Evolutionary conservation across 441 rosid genomes (phyloP).

Genomic region (Corymbia citriodora): DNA sequence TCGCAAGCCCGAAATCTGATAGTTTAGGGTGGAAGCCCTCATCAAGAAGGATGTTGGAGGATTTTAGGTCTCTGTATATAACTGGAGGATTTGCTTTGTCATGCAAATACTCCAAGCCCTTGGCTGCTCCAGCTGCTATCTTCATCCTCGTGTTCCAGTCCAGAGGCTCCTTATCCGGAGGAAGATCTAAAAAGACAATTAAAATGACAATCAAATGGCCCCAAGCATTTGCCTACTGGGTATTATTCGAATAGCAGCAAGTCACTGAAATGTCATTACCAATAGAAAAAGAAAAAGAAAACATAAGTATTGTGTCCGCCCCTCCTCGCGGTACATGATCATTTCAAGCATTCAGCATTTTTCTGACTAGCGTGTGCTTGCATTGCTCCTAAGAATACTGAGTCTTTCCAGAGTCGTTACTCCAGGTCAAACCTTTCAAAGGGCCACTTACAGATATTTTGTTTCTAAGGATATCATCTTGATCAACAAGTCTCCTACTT

Average conservation of each 20-base stretch:
- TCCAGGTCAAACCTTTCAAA: neutral
- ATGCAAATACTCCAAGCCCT: slow-evolving; percentile 93
- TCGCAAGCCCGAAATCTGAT: slow-evolving; percentile 96
- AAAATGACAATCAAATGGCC: neutral
- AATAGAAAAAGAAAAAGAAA: neutral
- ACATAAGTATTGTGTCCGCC: neutral
- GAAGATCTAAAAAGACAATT: slow-evolving; percentile 54
- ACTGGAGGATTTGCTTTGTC: slow-evolving; percentile 98
- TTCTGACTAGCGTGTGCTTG: neutral
- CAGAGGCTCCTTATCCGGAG: slow-evolving; percentile 77
- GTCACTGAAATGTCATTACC: neutral
- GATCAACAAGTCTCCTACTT: neutral
- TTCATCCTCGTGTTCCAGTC: slow-evolving; percentile 98
- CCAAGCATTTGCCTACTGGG: neutral
- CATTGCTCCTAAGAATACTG: neutral
- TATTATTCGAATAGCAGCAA: neutral
- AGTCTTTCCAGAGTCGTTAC: neutral
- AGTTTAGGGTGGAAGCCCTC: slow-evolving; percentile 88
- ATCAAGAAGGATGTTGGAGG: slow-evolving; percentile 92
- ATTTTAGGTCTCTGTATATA: slow-evolving; percentile 88
- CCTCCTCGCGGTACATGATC: neutral
- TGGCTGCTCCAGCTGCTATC: slow-evolving; percentile 98
- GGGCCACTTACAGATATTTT: neutral
- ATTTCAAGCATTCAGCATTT: neutral
- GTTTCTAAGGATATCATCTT: neutral